phyloP scores from a whole-genome alignment of 345 rosid genomes.

The Eucalyptus urophylla region DNA sequence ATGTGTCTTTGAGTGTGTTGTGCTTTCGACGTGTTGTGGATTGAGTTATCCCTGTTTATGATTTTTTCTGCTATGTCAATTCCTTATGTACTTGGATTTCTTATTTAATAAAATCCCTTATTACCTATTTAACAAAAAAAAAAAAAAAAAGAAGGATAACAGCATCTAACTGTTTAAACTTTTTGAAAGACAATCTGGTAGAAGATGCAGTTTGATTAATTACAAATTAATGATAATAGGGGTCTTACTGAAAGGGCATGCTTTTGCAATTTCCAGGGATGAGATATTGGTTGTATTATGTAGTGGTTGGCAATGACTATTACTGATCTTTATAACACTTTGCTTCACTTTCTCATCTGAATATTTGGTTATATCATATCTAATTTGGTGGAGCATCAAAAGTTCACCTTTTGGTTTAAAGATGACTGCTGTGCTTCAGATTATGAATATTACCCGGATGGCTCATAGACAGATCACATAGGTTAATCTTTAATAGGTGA shows the following conservation, averaged over 20 bases:
- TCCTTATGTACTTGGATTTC: background rate
- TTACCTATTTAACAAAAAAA: background rate
- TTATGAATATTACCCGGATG: background rate
- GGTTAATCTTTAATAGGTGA: background rate
- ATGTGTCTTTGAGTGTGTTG: background rate
- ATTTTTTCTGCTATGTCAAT: background rate
- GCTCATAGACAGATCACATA: background rate
- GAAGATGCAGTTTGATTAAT: background rate
- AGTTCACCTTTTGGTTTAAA: background rate
- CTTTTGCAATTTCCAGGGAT: background rate
- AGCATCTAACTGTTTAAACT: background rate
- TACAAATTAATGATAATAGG: background rate
- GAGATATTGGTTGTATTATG: background rate
- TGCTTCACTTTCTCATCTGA: background rate
- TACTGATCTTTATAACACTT: background rate
- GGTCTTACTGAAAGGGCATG: background rate
- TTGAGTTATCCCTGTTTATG: background rate
- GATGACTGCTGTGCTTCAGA: background rate
- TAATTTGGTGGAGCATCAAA: background rate
- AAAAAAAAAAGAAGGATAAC: background rate
- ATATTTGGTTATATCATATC: background rate
- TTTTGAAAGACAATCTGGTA: background rate
- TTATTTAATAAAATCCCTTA: background rate
- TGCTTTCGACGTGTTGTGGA: background rate
- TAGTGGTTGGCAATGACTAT: background rate